Base-by-base conservation (phyloP, 352 stramenopile species). In the Phytophthora boehmeriae region DNA sequence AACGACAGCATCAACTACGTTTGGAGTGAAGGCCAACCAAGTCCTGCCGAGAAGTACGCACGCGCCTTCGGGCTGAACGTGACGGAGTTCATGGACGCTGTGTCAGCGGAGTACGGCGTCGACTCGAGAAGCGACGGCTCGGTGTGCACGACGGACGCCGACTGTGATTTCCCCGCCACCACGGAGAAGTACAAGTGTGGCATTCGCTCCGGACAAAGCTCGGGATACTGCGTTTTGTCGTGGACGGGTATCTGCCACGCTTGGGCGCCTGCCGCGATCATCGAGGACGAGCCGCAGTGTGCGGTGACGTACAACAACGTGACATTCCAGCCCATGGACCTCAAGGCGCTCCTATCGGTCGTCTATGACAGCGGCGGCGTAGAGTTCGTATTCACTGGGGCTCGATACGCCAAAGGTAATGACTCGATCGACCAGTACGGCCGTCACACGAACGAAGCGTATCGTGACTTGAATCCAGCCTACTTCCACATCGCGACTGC, bases 1-100 rank as follows among this genome's bases (percentile, higher is more conserved):
- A 48, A 68, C 19, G 75, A 84, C 60, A 68, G 75, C 44, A 84
- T 84, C 69, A 84, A 84, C 66, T 44, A 54, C 43, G 43, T 49
- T 4, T 74, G 71, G 72, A 47, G 41, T 19, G 42, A 38, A 4
- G 28, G 38, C 10, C 27, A 63, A 8, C n/a, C 47, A 1, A 78
- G 69, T 36, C 42, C 69, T 9, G 48, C 65, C 14, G 48, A 58
- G 38, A 78, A 78, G 56, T 78, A 78, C 36, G 69, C 69, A 8
- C 63, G 30, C 4, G 69, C 66, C 0, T 78, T 75, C 38, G 51
- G 48, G 1, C 52, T 75, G 20, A 35, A 78, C 48, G 49, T 63
- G 11, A 54, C 50, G 14, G 63, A 60, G 8, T 62, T 76, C 44
- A 76, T 68, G 57, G 52, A 72, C 44, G 51, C 39, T 4, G 55